phyloP scores from a whole-genome alignment of 2,329 filamentous ascomycete genomes.

The Colletotrichum tanaceti region DNA sequence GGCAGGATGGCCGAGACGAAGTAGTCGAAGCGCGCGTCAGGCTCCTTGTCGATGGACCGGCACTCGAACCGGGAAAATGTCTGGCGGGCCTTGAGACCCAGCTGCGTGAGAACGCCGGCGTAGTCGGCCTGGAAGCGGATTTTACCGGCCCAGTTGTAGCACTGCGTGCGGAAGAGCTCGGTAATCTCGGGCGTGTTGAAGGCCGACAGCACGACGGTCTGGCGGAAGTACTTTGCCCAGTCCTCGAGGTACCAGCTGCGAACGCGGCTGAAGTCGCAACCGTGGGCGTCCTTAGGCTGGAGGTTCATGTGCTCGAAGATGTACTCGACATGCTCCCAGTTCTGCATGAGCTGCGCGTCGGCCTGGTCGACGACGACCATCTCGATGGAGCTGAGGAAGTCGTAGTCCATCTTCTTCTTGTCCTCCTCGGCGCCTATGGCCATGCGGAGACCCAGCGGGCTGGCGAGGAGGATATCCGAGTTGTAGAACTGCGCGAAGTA shows the following conservation, averaged over 20 bases:
- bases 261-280: slow-evolving; percentile 92
- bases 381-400: slow-evolving; percentile 95
- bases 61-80: slow-evolving; percentile 90
- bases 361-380: slow-evolving; percentile 90
- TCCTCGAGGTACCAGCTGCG: slow-evolving; percentile 93
- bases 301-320: slow-evolving; percentile 93
- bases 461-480: slow-evolving; percentile 93
- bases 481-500: slow-evolving; percentile 96
- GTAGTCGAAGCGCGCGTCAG: slow-evolving; percentile 90
- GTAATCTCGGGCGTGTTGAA: slow-evolving; percentile 92
- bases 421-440: slow-evolving; percentile 84
- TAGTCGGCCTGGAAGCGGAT: slow-evolving; percentile 78
- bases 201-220: slow-evolving; percentile 83
- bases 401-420: slow-evolving; percentile 75
- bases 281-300: slow-evolving; percentile 89
- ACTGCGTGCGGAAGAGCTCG: slow-evolving; percentile 78
- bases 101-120: slow-evolving; percentile 76
- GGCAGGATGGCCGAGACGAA: slow-evolving; percentile 87
- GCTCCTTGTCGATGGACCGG: slow-evolving; percentile 76
- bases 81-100: slow-evolving; percentile 80
- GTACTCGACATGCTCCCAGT: slow-evolving; percentile 95
- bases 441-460: slow-evolving; percentile 88
- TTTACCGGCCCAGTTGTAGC: slow-evolving; percentile 85
- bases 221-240: slow-evolving; percentile 82
- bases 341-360: slow-evolving; percentile 95